Evolutionary conservation across 495 filamentous ascomycete species (phyloP), one percentile per base, ranked within the genome.

Genomic region (Durotheca rogersii): DNA sequence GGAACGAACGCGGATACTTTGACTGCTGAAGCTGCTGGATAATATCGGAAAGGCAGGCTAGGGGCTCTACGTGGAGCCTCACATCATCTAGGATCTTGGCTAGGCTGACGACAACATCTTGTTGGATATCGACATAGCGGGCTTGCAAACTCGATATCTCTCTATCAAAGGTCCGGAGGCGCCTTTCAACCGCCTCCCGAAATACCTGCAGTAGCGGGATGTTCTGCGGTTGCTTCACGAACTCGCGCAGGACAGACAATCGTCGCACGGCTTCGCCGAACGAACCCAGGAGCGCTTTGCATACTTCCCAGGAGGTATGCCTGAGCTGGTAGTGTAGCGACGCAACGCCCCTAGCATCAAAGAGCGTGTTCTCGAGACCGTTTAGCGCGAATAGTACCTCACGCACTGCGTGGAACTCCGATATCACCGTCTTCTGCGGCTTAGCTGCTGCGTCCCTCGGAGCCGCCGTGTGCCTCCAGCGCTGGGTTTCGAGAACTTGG

Each of bases 341-440:
- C 1, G 67, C 63, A 9, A 62, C 48, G 35, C 54, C 61, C 25
- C 66, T 62, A 11, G 71, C 56, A 23, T 80, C 74, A 25, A 87
- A 95, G 4, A 95, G 64, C 14, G 81, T 84, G 0, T 88, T 94
- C 27, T 84, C 80, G 14, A 95, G 70, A 0, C 89, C 90, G 23
- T 81, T 76, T 0, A 97, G 78, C 89, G 95, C 92, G 54, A 87
- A 91, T 0, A 95, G 71, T 1, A 81, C 74, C 55, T 97, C 91
- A 32, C 91, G 83, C 23, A 91, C 72, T 3, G 82, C 64, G 45
- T 92, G 86, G 1, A 87, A 69, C 58, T 93, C 90, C 0, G 87
- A 83, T 25, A 94, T 68, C 2, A 70, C 41, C 3, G 67, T 65
- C 58, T 80, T 70, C 56, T 73, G 49, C 42, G 70, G 36, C 54